Evolutionary conservation across 352 stramenopile genomes (phyloP), one percentile per base, ranked within the genome.

Genomic region (Pythium aristosporum): DNA sequence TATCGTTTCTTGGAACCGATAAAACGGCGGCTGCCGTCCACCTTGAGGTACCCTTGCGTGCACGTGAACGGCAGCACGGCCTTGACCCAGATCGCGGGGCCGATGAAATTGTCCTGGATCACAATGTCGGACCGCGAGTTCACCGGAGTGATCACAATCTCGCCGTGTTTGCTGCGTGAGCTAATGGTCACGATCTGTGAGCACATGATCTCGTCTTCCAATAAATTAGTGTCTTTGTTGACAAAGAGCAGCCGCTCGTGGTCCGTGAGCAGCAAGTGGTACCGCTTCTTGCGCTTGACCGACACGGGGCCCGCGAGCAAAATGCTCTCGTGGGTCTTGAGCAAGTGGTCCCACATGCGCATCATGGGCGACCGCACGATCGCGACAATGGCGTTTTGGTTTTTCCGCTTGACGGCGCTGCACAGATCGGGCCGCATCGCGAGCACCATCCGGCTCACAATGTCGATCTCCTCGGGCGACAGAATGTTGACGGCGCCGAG

Each of bases 191-290:
- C 83, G 63, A 94, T 91, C 60, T 92, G 85, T 13, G 80, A 83
- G 73, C 85, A 92, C 79, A 94, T 91, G 72, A 94, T 85, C 70
- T 94, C 85, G 68, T 94, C 85, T 58, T 94, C 85, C 71, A 94
- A 80, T 79, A 91, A 80, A 72, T 94, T 94, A 69, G 83, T 91
- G 54, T 91, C 84, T 70, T 90, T 90, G 79, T 94, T 94, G 63
- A 94, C 79, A 72, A 94, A 91, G 32, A 94, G 71, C 54, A 94
- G 71, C 12, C 85, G 85, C 68, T 94, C 85, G 70, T 94, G 83
- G 62, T 92, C 82, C 39, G 85, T 94, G 42, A 94, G 76, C 53
- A 94, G 67, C 61, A 94, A 54, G 61, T 94, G 85, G 65, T 88
- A 94, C 21, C 82, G 80, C 60, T 92, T 92, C 72, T 94, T 94